Conservation (phyloP, 208 protist genomes). For the Leishmania mexicana region DNA sequence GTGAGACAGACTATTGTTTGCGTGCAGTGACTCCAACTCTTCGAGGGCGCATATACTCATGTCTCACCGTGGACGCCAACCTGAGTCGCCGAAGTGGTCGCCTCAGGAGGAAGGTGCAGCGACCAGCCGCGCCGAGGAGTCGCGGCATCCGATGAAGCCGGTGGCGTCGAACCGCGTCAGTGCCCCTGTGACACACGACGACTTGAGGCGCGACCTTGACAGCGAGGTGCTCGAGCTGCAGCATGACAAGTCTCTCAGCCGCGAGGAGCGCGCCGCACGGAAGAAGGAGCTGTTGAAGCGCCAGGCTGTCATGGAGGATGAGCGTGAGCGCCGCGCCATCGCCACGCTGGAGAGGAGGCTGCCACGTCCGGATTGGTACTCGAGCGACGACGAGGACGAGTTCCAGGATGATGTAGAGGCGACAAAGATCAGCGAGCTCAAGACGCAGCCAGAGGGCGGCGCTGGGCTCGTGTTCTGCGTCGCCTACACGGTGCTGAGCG, state of each 20-base stretch:
- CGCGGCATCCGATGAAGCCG: neutral
- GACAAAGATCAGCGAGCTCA: slow-evolving; percentile 35
- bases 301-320: slow-evolving; percentile 26
- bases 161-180: slow-evolving; percentile 1
- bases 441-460: slow-evolving; percentile 31
- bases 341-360: slow-evolving; percentile 38
- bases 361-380: slow-evolving; percentile 57
- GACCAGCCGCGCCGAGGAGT: neutral
- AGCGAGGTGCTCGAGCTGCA: slow-evolving; percentile 25
- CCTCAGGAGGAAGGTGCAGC: slow-evolving; percentile 3
- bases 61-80: neutral
- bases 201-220: slow-evolving; percentile 31
- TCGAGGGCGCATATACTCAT: neutral
- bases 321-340: slow-evolving; percentile 37
- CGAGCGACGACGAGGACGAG: slow-evolving; percentile 47
- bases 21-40: neutral
- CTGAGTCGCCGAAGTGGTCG: neutral
- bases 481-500: slow-evolving; percentile 33
- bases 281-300: slow-evolving; percentile 24
- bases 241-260: slow-evolving; percentile 19
- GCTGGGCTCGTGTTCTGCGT: slow-evolving; percentile 22
- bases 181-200: slow-evolving; percentile 29
- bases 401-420: slow-evolving; percentile 22
- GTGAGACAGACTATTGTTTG: neutral
- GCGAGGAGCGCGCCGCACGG: slow-evolving; percentile 24